phyloP scores from a whole-genome alignment of 2,329 filamentous ascomycete species.

The Thermothelomyces thermophilus region DNA sequence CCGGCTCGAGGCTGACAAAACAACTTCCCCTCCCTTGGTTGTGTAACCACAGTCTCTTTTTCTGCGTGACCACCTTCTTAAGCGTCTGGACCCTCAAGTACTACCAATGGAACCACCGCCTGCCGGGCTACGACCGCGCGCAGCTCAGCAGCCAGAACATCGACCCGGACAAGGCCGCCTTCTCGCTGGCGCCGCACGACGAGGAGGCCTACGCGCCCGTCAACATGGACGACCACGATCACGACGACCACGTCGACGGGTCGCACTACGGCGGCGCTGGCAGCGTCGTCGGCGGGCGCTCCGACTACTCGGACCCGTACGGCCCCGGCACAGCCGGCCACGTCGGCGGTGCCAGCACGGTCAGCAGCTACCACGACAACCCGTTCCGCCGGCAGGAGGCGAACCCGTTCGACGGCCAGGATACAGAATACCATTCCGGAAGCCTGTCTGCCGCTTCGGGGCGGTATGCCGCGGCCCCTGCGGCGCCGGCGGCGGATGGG shows the following conservation, averaged over 20 bases:
- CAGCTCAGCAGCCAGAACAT: slow-evolving; percentile 42
- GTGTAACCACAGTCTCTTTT: slow-evolving; percentile 55
- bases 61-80: slow-evolving; percentile 45
- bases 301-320: slow-evolving; percentile 28
- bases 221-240: slow-evolving; percentile 48
- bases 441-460: slow-evolving; percentile 24
- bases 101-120: slow-evolving; percentile 54
- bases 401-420: slow-evolving; percentile 43
- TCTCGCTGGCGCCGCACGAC: slow-evolving; percentile 60
- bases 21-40: too few species aligned
- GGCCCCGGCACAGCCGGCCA: slow-evolving; percentile 9
- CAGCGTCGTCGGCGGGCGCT: slow-evolving; percentile 22
- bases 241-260: slow-evolving; percentile 30
- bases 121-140: slow-evolving; percentile 52
- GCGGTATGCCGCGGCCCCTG: slow-evolving; percentile 35
- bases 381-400: slow-evolving; percentile 24
- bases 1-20: background rate
- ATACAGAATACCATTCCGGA: slow-evolving; percentile 41
- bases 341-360: slow-evolving; percentile 28
- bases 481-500: slow-evolving; percentile 36
- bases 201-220: slow-evolving; percentile 60
- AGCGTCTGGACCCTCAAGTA: slow-evolving; percentile 56
- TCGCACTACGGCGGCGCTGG: slow-evolving; percentile 19
- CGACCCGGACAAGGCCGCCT: slow-evolving; percentile 63
- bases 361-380: slow-evolving; percentile 31